A percentile compares a stretch with the other conserved stretches of the same genome.
phyloP scores from a whole-genome alignment of 208 protist genomes.

The Spongospora subterranea region DNA sequence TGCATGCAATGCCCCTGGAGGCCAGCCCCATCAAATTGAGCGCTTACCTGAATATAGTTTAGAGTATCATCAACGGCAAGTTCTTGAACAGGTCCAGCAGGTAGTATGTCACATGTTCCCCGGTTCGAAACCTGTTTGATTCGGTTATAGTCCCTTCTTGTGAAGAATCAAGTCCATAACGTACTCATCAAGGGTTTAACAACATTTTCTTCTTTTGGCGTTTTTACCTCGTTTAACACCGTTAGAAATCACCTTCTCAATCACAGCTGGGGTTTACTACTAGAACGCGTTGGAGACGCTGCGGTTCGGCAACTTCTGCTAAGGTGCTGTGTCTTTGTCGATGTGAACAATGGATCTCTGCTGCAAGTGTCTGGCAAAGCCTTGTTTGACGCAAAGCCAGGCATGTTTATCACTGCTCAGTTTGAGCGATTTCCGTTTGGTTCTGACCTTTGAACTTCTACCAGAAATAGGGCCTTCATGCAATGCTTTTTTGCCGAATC shows the following conservation, averaged over 20 bases:
- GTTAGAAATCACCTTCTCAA: conserved; percentile 24
- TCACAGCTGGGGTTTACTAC: neutral
- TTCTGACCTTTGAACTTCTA: no score
- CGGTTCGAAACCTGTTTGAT: neutral
- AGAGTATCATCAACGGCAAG: neutral
- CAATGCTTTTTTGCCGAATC: no score
- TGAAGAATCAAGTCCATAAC: neutral
- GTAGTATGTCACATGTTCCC: neutral
- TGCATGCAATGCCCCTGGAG: neutral
- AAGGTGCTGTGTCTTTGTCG: neutral
- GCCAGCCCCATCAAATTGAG: neutral
- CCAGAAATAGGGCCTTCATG: no score
- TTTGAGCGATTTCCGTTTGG: no score
- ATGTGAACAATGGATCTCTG: neutral
- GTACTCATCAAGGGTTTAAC: neutral
- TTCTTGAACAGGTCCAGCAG: conserved; percentile 3
- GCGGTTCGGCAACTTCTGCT: neutral
- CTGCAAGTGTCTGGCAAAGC: conserved; percentile 13
- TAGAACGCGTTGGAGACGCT: neutral
- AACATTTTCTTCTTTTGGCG: neutral
- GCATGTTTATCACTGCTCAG: no score
- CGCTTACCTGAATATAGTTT: neutral
- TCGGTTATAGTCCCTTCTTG: neutral
- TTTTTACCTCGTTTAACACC: conserved; percentile 1
- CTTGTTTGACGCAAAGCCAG: neutral